These are phyloP conservation scores for Cryptococcus deneoformans DNA, from an alignment of 1,284 basidiomycete genomes.

Conservation along the genomic window DNA sequence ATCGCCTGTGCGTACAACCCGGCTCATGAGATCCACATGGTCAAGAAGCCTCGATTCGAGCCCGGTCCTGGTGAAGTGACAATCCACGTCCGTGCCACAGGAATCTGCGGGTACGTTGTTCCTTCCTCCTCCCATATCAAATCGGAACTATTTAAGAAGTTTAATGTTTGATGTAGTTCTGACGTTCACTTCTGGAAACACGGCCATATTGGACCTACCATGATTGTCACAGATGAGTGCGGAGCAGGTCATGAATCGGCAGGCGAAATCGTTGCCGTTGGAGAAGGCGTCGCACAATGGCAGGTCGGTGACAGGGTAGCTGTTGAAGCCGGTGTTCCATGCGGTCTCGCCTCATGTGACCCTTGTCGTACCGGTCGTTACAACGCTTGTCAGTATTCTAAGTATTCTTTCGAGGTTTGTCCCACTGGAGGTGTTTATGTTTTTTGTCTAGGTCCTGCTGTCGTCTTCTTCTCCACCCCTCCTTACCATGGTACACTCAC, in stretches of 20 bases:
- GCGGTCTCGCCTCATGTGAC: constrained; percentile 52
- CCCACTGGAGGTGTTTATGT: neutral
- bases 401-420: neutral
- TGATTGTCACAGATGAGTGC: constrained; percentile 39
- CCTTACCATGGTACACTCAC: constrained; percentile 53
- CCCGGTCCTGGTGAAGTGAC: constrained; percentile 48
- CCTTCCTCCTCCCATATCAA: neutral
- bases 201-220: constrained; percentile 49
- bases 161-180: constrained; percentile 28
- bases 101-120: constrained; percentile 50
- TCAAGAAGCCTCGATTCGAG: constrained; percentile 45
- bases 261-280: constrained; percentile 52
- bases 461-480: constrained; percentile 54
- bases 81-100: constrained; percentile 50
- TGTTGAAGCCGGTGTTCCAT: constrained; percentile 56
- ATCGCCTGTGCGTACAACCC: constrained; percentile 50
- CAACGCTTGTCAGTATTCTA: constrained; percentile 50
- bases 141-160: constrained; percentile 3
- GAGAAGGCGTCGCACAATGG: constrained; percentile 47
- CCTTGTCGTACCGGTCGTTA: constrained; percentile 55
- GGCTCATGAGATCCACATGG: constrained; percentile 48
- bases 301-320: constrained; percentile 52
- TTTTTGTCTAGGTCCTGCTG: constrained; percentile 41
- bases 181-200: constrained; percentile 58
- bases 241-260: constrained; percentile 52